Base-by-base conservation (phyloP, 169 alveolate species). In the Cryptosporidium tyzzeri region DNA sequence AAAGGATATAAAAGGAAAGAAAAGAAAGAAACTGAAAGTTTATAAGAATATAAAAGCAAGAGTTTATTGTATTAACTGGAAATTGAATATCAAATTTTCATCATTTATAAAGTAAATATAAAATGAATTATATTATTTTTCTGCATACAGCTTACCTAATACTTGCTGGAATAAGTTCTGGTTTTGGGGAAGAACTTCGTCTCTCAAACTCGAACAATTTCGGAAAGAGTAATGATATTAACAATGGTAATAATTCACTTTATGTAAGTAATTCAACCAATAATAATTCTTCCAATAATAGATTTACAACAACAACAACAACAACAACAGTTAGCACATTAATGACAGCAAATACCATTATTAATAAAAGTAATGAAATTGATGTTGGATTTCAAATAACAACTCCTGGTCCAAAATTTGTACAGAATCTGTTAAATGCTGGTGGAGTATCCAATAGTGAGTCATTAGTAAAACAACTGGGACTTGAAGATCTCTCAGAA, bases 171-270 rank as follows among this genome's bases (percentile, higher is more conserved):
- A 55, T 55, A 37, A 18, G 58, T 10, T 50, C 29, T 23, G 84
- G 51, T 16, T 26, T 44, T 70, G 84, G 84, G 26, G 84, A 45
- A 16, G 84, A 70, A 21, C 33, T 70, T 50, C 84, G 84, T 16
- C 50, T 31, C 58, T 9, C 44, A 45, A 29, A 50, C 23, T 70
- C 23, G 18, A 41, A 23, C 5, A 26, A 12, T 4, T 26, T 50
- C 7, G 68, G 58, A 55, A 23, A 26, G 4, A 23, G 12, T 23
- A 53, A 53, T 53, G 26, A n/a, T 26, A 1, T 9, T 55, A 26
- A 10, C 9, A 26, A 5, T 23, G 26, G 35, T 10, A 55, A 4
- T 3, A 55, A 9, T 1, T 12, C 23, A 26, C 67, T 9, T 26
- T 23, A 4, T 1, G 31, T n/a, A 21, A 26, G 35, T 5, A 55